Evolutionary conservation across 495 filamentous ascomycete species (phyloP).

Genomic region (Lentithecium fluviatile): DNA sequence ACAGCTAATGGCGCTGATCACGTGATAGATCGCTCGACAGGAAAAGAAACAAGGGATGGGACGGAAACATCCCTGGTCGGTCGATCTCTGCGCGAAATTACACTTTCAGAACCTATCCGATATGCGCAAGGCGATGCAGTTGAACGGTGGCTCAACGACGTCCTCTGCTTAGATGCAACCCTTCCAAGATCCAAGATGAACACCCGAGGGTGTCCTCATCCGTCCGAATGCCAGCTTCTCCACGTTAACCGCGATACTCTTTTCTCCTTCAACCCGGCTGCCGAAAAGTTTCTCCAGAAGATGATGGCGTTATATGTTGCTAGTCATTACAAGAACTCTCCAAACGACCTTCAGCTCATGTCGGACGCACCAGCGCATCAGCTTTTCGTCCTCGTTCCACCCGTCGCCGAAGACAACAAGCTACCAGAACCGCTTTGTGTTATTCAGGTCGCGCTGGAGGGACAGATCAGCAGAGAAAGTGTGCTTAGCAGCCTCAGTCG

Average conservation of each 20-base stretch:
- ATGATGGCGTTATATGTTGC: slow-evolving; percentile 99
- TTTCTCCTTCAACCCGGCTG: slow-evolving; percentile 96
- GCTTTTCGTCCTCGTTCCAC: slow-evolving; percentile 90
- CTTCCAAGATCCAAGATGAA: slow-evolving; percentile 72
- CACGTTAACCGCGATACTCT: slow-evolving; percentile 95
- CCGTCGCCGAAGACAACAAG: slow-evolving; percentile 71
- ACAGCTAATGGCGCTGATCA: slow-evolving; percentile 51
- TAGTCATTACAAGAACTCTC: slow-evolving; percentile 97
- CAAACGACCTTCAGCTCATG: slow-evolving; percentile 97
- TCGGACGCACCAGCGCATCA: slow-evolving; percentile 96
- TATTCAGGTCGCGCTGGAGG: slow-evolving; percentile 92
- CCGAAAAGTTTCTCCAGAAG: slow-evolving; percentile 93
- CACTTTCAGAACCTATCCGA: slow-evolving; percentile 87
- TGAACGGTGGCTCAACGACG: slow-evolving; percentile 93
- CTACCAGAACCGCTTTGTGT: slow-evolving; percentile 93
- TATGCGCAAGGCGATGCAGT: slow-evolving; percentile 89
- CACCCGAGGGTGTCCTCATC: slow-evolving; percentile 82
- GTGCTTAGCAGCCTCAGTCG: slow-evolving; percentile 85
- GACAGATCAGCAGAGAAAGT: slow-evolving; percentile 87
- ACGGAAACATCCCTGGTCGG: slow-evolving; percentile 61
- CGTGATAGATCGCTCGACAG: slow-evolving; percentile 70
- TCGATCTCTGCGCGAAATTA: slow-evolving; percentile 88
- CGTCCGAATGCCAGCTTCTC: slow-evolving; percentile 83
- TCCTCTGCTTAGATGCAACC: slow-evolving; percentile 91
- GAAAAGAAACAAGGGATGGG: slow-evolving; percentile 62